phyloP scores from a whole-genome alignment of 1,284 basidiomycete genomes.

The Moesziomyces parantarcticus region DNA sequence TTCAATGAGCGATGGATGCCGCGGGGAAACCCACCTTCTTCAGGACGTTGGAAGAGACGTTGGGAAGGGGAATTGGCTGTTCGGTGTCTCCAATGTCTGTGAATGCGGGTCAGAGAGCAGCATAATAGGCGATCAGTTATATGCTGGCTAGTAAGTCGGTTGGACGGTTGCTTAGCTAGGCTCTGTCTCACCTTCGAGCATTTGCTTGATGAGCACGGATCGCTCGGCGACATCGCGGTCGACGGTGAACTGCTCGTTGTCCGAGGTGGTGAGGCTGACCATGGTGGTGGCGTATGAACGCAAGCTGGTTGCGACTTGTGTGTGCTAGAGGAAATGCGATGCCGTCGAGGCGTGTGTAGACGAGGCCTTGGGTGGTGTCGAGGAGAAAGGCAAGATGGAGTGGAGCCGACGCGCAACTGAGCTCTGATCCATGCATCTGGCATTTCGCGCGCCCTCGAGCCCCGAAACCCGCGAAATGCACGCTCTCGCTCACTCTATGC shows the following conservation, averaged over 20 bases:
- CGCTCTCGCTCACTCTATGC: too few species aligned
- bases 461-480: not conserved
- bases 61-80: conserved; percentile 93
- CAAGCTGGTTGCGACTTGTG: not conserved
- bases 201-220: conserved; percentile 96
- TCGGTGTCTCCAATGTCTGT: conserved; percentile 67
- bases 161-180: too few species aligned
- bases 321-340: not conserved
- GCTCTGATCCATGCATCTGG: not conserved
- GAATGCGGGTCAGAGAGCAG: not conserved
- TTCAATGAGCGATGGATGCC: not conserved
- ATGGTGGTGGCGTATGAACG: conserved; percentile 21
- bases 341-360: too few species aligned
- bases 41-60: conserved; percentile 93
- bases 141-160: not conserved
- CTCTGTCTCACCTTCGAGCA: conserved; percentile 86
- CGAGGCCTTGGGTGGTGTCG: too few species aligned
- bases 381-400: not conserved
- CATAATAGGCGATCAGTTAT: not conserved
- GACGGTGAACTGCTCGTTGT: conserved; percentile 93
- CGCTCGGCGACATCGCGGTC: conserved; percentile 95
- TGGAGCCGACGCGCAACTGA: not conserved
- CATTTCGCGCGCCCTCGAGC: not conserved
- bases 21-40: conserved; percentile 78
- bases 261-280: conserved; percentile 74